These are phyloP conservation scores for Saccharomyces eubayanus DNA, from an alignment of 805 yeast genomes.

Conservation along the genomic window DNA sequence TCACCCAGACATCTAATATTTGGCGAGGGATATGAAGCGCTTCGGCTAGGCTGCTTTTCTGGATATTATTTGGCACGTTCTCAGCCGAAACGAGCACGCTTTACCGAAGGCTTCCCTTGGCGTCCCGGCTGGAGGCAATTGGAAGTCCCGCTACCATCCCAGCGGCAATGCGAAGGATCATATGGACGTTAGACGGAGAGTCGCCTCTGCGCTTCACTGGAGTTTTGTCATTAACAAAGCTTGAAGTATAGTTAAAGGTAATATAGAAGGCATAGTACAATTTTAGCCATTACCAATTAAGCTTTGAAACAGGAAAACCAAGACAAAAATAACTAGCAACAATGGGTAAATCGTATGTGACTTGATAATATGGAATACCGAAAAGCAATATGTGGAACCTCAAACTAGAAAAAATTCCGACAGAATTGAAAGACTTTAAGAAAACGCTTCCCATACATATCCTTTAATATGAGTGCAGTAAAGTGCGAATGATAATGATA, in stretches of 20 bases:
- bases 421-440: neutral
- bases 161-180: neutral
- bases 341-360: slow-evolving; percentile 37
- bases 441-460: too few species aligned
- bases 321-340: slow-evolving; percentile 30
- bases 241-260: neutral
- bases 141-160: neutral
- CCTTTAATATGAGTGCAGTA: too few species aligned
- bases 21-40: too few species aligned
- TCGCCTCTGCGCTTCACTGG: neutral
- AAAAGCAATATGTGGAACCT: neutral
- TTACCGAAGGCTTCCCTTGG: neutral
- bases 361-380: neutral
- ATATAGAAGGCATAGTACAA: neutral
- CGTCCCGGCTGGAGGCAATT: neutral
- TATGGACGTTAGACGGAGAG: neutral
- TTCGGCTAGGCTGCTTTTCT: too few species aligned
- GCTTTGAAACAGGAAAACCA: slow-evolving; percentile 4
- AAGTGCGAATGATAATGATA: too few species aligned
- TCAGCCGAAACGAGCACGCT: neutral
- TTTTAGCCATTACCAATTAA: neutral
- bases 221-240: neutral
- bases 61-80: neutral
- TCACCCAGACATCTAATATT: neutral
- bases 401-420: neutral